Evolutionary conservation across 495 filamentous ascomycete species (phyloP).

Genomic region (Acidiella bohemica): DNA sequence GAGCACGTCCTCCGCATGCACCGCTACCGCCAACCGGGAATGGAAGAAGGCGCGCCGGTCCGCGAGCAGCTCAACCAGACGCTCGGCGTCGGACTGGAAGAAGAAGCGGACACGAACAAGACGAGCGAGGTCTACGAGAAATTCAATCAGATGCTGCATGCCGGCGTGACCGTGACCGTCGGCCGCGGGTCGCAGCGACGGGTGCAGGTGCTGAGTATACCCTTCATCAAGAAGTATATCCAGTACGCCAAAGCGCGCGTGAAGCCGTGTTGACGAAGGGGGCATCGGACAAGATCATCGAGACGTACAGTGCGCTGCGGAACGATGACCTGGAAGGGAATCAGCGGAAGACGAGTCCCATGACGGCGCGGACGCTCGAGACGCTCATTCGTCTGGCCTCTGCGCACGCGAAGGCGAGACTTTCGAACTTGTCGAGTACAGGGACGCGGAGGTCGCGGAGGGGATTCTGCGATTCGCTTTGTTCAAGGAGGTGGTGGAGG

Average conservation of each 20-base stretch:
- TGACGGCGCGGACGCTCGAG: conserved; percentile 95
- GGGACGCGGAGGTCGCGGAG: conserved; percentile 80
- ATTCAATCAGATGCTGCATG: conserved; percentile 90
- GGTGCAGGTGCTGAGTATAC: conserved; percentile 87
- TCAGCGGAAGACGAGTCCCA: conserved; percentile 81
- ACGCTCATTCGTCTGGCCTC: conserved; percentile 94
- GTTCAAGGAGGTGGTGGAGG: conserved; percentile 93
- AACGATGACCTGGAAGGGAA: conserved; percentile 95
- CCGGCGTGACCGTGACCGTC: conserved; percentile 65
- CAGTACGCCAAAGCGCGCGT: conserved; percentile 92
- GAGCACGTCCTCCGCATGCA: conserved; percentile 98
- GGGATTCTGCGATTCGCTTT: conserved; percentile 85
- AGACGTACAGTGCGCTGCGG: conserved; percentile 82
- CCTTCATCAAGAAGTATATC: conserved; percentile 99
- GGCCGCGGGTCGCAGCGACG: conserved; percentile 61
- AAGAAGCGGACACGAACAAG: conserved; percentile 52
- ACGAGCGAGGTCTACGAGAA: conserved; percentile 92
- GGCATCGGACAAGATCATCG: conserved; percentile 80
- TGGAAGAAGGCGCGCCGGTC: conserved; percentile 89
- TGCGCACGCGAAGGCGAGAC: conserved; percentile 84
- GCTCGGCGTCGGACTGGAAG: conserved; percentile 77
- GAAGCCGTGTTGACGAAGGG: conserved; percentile 82
- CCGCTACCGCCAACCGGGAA: conserved; percentile 83
- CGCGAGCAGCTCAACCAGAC: conserved; percentile 75
- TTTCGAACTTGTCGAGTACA: conserved; percentile 86